Evolutionary conservation across 1,139 yeast genomes (phyloP), one percentile per base, ranked within the genome.

Genomic region (Taphrina confusa): DNA sequence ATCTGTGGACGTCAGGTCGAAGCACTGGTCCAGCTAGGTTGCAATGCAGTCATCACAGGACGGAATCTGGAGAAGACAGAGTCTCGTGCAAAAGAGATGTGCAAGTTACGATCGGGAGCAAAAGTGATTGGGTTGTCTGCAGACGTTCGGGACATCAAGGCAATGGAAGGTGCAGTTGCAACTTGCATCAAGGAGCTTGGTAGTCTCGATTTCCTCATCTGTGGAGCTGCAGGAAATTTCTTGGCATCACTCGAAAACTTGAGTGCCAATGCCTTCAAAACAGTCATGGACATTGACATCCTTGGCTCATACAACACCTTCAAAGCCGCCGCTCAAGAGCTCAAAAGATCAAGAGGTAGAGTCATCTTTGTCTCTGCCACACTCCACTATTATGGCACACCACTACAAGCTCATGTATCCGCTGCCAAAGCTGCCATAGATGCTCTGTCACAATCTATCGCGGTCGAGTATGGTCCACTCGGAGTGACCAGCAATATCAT

Each of bases 161-260:
- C 82, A 18, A 68, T 91, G 62, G 77, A 74, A 12, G 68, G 68
- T 8, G 95, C 95, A 0, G 96, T 82, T 1, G 79, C 78, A 12
- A 69, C 71, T 47, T 83, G 96, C 0, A 87, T 89, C 18, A 68
- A 72, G 11, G 78, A 78, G 66, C 78, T 88, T 64, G 96, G 95
- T 5, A 74, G 79, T 64, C 84, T 87, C 64, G 97, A 91, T 72
- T 86, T 73, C 70, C 94, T 90, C 44, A 85, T 91, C 72, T 91
- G 94, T 42, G 97, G 97, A 18, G 97, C 97, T 1, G 97, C 97
- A 2, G 97, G 97, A 4, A 90, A 90, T 76, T 91, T 90, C 69
- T 73, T 91, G 65, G 77, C 90, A 33, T 94, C 88, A 70, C 82
- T 90, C 72, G 83, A 84, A 68, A 84, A 83, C 67, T 75, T 90